Evolutionary conservation across 768 basidiomycete species (phyloP).

Genomic region (Lactarius psammicola): DNA sequence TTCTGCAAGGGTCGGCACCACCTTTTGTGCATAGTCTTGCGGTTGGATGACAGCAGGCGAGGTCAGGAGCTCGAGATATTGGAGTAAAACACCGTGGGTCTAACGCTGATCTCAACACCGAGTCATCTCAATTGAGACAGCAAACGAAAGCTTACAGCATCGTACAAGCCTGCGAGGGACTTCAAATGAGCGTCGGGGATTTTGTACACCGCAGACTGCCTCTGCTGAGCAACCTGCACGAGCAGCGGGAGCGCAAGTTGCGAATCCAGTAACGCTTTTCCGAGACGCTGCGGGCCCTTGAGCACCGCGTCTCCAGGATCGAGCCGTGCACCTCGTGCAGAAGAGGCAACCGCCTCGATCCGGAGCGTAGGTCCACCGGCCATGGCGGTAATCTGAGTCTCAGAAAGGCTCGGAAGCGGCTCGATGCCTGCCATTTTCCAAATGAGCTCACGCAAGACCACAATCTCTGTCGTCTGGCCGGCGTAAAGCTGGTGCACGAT

Average conservation of each 20-base stretch:
- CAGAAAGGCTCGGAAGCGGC: conserved; percentile 84
- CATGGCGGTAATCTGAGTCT: conserved; percentile 86
- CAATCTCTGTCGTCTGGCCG: conserved; percentile 81
- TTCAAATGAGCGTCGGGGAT: conserved; percentile 78
- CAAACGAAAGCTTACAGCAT: conserved; percentile 61
- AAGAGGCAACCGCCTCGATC: conserved; percentile 83
- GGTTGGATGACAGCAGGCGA: conserved; percentile 64
- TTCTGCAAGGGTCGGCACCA: conserved; percentile 72
- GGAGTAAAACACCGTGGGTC: conserved; percentile 90
- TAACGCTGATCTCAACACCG: conserved; percentile 36
- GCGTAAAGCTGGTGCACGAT: conserved; percentile 87
- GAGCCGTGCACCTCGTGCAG: conserved; percentile 68
- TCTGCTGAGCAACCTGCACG: conserved; percentile 88
- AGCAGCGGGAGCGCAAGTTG: conserved; percentile 83
- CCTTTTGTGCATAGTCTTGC: conserved; percentile 68
- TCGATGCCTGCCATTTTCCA: conserved; percentile 96
- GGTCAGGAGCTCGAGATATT: conserved; percentile 87
- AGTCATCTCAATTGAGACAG: conserved; percentile 17
- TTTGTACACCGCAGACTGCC: conserved; percentile 78
- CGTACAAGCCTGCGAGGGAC: conserved; percentile 82
- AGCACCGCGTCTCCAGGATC: conserved; percentile 62
- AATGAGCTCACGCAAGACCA: conserved; percentile 89
- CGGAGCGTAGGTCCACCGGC: conserved; percentile 86
- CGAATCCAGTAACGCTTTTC: conserved; percentile 63
- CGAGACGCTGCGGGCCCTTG: conserved; percentile 67